Evolutionary conservation across 2,329 filamentous ascomycete genomes (phyloP), one percentile per base, ranked within the genome.

Genomic region (Mariannaea sp.): DNA sequence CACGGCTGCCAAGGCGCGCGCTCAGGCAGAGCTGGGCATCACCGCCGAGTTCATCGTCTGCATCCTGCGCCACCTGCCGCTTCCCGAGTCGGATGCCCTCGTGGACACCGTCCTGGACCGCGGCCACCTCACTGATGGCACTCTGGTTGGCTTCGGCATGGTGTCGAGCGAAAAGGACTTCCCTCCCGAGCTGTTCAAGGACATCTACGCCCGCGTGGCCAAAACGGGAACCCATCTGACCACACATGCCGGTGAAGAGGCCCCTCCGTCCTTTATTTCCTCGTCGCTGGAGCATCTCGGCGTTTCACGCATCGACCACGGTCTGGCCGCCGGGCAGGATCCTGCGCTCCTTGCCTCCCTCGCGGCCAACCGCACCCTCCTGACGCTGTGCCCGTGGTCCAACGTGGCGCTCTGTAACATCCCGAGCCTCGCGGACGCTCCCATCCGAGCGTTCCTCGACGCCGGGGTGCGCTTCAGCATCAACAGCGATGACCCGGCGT

Each of bases 181-280:
- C 52, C 81, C 80, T 2, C 82, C 83, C 4, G 77, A 80, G 56
- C 72, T 83, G 60, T 92, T 89, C 73, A 73, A 76, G 44, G 78
- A 83, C 30, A 73, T 89, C 30, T 93, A 86, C 57, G 65, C 65
- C 35, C 62, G 64, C 27, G 66, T 68, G 65, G 71, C 77, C 16
- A 86, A 83, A 0, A 69, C 70, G 20, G 74, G 74, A 22, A 82
- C 83, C 0, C 77, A 77, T 22, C 76, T 84, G n/a, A 92, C 89
- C 0, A 84, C 88, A 3, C 89, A 92, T 68, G 88, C 86, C 3
- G 88, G 89, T 46, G 89, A 92, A 69, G 89, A 92, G 67, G 88
- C 86, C 0, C 86, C 87, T 13, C 73, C 85, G 3, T 77, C 76
- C 5, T 90, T 88, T 70, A 86, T 93, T 60, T 72, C 74, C 19